Evolutionary conservation across 1,284 basidiomycete genomes (phyloP).

Genomic region (Puccinia horiana): DNA sequence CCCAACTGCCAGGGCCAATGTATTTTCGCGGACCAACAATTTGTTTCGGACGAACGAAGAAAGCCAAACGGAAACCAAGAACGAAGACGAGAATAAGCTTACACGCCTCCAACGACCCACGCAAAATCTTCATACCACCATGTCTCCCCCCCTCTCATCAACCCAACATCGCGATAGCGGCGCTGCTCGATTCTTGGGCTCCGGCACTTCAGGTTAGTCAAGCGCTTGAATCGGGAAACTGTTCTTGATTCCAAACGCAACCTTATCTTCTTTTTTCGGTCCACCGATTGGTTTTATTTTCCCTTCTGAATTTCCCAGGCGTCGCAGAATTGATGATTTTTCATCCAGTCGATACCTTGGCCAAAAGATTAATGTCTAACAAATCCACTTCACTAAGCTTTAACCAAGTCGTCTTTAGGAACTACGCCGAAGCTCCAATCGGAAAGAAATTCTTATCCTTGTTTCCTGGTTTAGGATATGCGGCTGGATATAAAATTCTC

Average conservation of each 20-base stretch:
- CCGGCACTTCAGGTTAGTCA: conserved; percentile 89
- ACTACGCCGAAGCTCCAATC: conserved; percentile 69
- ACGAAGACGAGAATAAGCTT: too few relatives aligned
- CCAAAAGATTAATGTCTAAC: conserved; percentile 97
- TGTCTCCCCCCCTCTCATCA: conserved; percentile 45
- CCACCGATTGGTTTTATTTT: conserved; percentile 64
- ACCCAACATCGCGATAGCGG: conserved; percentile 70
- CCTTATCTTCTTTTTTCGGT: conserved; percentile 66
- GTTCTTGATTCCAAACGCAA: background rate
- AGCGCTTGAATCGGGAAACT: conserved; percentile 68
- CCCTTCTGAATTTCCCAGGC: conserved; percentile 62
- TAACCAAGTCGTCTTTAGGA: conserved; percentile 75
- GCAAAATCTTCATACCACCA: background rate
- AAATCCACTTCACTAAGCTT: conserved; percentile 23
- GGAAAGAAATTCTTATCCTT: conserved; percentile 76
- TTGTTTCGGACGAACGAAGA: background rate
- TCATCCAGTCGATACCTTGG: conserved; percentile 67
- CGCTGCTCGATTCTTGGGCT: conserved; percentile 84
- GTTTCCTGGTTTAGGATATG: conserved; percentile 97
- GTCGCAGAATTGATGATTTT: conserved; percentile 78
- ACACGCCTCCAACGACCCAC: too few relatives aligned
- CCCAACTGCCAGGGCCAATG: background rate
- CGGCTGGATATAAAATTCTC: conserved; percentile 85
- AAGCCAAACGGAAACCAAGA: too few relatives aligned
- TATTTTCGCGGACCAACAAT: background rate